Conservation (phyloP, 2,329 filamentous ascomycete species). For the Cladobotryum protrusum region DNA sequence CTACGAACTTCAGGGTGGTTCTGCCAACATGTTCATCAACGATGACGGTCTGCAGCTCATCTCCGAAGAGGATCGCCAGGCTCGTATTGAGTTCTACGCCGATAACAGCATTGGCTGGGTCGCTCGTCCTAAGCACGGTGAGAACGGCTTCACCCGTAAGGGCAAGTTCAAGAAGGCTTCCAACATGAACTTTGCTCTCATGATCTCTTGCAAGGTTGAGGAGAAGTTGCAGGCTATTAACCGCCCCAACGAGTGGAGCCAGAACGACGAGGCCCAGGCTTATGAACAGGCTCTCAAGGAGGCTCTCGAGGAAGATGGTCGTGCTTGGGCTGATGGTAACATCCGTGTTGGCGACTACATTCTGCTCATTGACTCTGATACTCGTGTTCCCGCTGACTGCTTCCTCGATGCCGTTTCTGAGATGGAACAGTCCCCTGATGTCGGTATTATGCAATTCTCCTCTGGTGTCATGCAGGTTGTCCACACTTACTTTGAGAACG, state of each 20-base stretch:
- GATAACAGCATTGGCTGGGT: slow-evolving; percentile 66
- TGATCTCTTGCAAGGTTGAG: slow-evolving; percentile 64
- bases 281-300: slow-evolving; percentile 61
- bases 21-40: slow-evolving; percentile 71
- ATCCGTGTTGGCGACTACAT: slow-evolving; percentile 83
- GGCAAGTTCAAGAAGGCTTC: slow-evolving; percentile 67
- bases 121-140: slow-evolving; percentile 57
- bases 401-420: slow-evolving; percentile 73
- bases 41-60: slow-evolving; percentile 69
- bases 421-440: slow-evolving; percentile 73
- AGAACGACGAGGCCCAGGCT: slow-evolving; percentile 59
- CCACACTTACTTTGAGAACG: slow-evolving; percentile 65
- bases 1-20: slow-evolving; percentile 72
- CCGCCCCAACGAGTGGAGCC: slow-evolving; percentile 57
- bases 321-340: slow-evolving; percentile 78
- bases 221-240: slow-evolving; percentile 56
- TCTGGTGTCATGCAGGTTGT: slow-evolving; percentile 76
- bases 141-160: slow-evolving; percentile 55
- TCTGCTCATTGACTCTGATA: slow-evolving; percentile 68
- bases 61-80: slow-evolving; percentile 53
- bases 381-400: slow-evolving; percentile 70
- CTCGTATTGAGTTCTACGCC: slow-evolving; percentile 61
- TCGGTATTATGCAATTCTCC: slow-evolving; percentile 72
- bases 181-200: slow-evolving; percentile 66
- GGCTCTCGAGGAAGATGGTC: slow-evolving; percentile 60